Percentiles rank a stretch among this genome's conserved stretches.
Evolutionary conservation across 305 asterid genomes (phyloP).

Genomic region (Andrographis paniculata): DNA sequence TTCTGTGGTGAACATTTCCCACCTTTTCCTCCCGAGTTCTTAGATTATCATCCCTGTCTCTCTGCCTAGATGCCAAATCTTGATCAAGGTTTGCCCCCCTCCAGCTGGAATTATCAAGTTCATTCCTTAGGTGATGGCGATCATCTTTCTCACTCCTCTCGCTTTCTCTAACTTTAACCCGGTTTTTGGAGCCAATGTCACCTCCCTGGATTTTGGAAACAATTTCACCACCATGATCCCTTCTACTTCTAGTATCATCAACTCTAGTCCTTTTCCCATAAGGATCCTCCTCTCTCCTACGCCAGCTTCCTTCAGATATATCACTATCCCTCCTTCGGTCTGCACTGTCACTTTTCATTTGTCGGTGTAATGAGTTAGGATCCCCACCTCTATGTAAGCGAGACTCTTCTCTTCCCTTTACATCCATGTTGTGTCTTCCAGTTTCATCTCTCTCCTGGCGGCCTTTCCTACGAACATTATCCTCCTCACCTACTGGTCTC

Average conservation of each 20-base stretch:
- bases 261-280: constrained; percentile 48
- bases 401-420: constrained; percentile 55
- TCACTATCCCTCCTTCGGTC: constrained; percentile 68
- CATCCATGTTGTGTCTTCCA: constrained; percentile 36
- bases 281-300: constrained; percentile 55
- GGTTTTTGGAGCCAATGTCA: constrained; percentile 50
- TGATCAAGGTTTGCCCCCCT: constrained; percentile 52
- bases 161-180: constrained; percentile 51
- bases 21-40: constrained; percentile 42
- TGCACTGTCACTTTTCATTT: constrained; percentile 36
- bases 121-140: constrained; percentile 44
- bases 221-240: constrained; percentile 52
- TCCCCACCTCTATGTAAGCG: constrained; percentile 47
- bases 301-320: constrained; percentile 60
- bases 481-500: constrained; percentile 44
- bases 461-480: constrained; percentile 33
- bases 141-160: constrained; percentile 65
- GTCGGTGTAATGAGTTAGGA: constrained; percentile 35
- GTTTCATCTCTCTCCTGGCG: constrained; percentile 57
- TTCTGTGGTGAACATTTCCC: constrained; percentile 51
- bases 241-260: constrained; percentile 58
- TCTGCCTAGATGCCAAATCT: constrained; percentile 43
- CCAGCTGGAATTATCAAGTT: constrained; percentile 54
- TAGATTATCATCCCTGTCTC: constrained; percentile 55
- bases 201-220: constrained; percentile 28